Percentiles rank a stretch among this genome's conserved stretches.
phyloP scores from a whole-genome alignment of 2,329 filamentous ascomycete genomes.

The Exutisphaerella laricina region DNA sequence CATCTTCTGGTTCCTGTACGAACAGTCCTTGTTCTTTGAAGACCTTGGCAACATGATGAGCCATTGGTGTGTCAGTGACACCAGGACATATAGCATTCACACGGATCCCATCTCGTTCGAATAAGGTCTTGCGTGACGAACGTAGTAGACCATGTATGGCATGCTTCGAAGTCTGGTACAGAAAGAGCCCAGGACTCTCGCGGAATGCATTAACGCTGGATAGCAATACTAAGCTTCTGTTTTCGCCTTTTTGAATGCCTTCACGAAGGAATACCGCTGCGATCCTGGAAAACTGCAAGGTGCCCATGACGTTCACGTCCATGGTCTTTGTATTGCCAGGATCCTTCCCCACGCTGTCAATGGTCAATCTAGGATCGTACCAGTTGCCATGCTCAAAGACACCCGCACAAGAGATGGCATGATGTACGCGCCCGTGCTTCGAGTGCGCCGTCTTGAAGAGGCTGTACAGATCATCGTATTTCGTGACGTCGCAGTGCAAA shows the following conservation, averaged over 20 bases:
- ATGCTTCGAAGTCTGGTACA: constrained; percentile 36
- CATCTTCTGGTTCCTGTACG: constrained; percentile 20
- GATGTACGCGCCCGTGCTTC: constrained; percentile 45
- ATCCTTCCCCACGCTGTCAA: constrained; percentile 39
- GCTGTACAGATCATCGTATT: constrained; percentile 43
- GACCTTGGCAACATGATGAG: constrained; percentile 15
- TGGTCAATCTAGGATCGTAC: constrained; percentile 42
- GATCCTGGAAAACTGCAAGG: constrained; percentile 44
- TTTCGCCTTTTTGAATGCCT: constrained; percentile 28
- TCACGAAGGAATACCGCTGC: constrained; percentile 47
- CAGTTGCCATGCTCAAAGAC: constrained; percentile 42
- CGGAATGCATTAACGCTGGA: constrained; percentile 47
- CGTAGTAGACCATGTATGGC: constrained; percentile 25
- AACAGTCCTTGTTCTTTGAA: constrained; percentile 19
- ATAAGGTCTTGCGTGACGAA: constrained; percentile 22
- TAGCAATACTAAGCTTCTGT: constrained; percentile 41
- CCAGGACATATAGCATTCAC: constrained; percentile 42
- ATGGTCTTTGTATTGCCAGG: constrained; percentile 36
- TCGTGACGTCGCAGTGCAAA: constrained; percentile 42
- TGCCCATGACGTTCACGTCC: constrained; percentile 42
- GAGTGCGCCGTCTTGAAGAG: constrained; percentile 45
- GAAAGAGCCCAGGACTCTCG: constrained; percentile 43
- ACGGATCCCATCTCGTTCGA: constrained; percentile 27
- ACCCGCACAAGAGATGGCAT: constrained; percentile 46
- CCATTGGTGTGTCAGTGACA: constrained; percentile 38